phyloP scores from a whole-genome alignment of 306 rosid genomes.

The Comarum palustre region DNA sequence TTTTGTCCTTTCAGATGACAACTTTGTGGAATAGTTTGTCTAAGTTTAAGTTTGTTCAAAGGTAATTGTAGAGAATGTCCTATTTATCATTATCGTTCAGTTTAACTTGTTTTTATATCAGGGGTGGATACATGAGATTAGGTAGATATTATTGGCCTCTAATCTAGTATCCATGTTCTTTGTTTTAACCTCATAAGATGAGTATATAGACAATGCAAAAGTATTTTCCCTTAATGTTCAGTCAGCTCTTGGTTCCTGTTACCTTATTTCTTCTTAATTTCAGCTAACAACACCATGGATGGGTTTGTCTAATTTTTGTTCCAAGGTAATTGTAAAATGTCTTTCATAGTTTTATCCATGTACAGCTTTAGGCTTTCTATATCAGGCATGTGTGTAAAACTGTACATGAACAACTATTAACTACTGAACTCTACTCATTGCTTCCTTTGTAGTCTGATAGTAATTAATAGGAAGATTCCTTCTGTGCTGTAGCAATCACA shows the following conservation, averaged over 20 bases:
- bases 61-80: conserved; percentile 63
- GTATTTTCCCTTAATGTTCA: conserved; percentile 45
- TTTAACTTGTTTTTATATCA: conserved; percentile 38
- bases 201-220: conserved; percentile 55
- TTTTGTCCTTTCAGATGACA: conserved; percentile 52
- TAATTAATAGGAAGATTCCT: too few relatives aligned
- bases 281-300: conserved; percentile 53
- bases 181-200: conserved; percentile 47
- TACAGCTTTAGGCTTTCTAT: conserved; percentile 49
- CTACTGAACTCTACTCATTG: conserved; percentile 42
- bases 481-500: too few relatives aligned
- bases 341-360: conserved; percentile 34
- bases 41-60: conserved; percentile 56
- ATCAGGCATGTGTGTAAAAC: conserved; percentile 36
- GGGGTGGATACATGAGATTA: conserved; percentile 4
- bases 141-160: conserved; percentile 44
- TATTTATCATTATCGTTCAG: conserved; percentile 56
- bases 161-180: conserved; percentile 41
- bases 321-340: conserved; percentile 68
- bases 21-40: conserved; percentile 51
- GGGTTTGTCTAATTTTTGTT: conserved; percentile 54
- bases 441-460: background rate
- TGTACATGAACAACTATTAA: conserved; percentile 52
- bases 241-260: conserved; percentile 41
- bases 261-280: conserved; percentile 37